Evolutionary conservation across 2,329 filamentous ascomycete genomes (phyloP).

Genomic region (Alternaria solani): DNA sequence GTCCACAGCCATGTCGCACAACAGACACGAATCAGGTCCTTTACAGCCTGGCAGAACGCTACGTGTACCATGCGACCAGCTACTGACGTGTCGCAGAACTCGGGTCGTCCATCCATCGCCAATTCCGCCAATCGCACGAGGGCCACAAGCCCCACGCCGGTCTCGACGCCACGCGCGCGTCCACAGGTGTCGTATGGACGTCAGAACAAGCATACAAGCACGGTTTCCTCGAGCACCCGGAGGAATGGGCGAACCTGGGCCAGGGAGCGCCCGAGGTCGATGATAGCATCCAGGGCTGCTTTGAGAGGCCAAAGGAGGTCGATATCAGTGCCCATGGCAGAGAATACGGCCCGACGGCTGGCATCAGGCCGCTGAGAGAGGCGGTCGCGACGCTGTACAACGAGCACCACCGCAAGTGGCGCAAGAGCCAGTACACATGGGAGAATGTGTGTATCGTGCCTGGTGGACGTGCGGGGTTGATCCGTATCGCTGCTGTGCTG

Average conservation of each 20-base stretch:
- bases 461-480: conserved; percentile 89
- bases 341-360: conserved; percentile 91
- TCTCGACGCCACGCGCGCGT: conserved; percentile 85
- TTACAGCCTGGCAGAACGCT: background rate
- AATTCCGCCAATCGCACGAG: conserved; percentile 89
- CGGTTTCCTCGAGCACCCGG: conserved; percentile 83
- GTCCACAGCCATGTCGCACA: conserved; percentile 7
- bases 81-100: conserved; percentile 64
- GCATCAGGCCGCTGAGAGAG: conserved; percentile 87
- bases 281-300: conserved; percentile 89
- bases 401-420: conserved; percentile 85
- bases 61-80: background rate
- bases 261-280: conserved; percentile 95
- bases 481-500: conserved; percentile 91
- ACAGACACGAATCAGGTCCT: conserved; percentile 17
- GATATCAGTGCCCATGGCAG: conserved; percentile 79
- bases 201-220: conserved; percentile 87
- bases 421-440: conserved; percentile 90
- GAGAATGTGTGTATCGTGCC: conserved; percentile 87
- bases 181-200: conserved; percentile 94
- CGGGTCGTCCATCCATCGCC: conserved; percentile 82
- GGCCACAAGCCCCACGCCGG: conserved; percentile 91
- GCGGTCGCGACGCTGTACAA: conserved; percentile 95
- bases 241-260: conserved; percentile 89
- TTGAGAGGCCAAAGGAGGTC: conserved; percentile 79